These are phyloP conservation scores for Dimargaris cristalligena DNA, from an alignment of 192 early-diverging fungal genomes.

Conservation along the genomic window DNA sequence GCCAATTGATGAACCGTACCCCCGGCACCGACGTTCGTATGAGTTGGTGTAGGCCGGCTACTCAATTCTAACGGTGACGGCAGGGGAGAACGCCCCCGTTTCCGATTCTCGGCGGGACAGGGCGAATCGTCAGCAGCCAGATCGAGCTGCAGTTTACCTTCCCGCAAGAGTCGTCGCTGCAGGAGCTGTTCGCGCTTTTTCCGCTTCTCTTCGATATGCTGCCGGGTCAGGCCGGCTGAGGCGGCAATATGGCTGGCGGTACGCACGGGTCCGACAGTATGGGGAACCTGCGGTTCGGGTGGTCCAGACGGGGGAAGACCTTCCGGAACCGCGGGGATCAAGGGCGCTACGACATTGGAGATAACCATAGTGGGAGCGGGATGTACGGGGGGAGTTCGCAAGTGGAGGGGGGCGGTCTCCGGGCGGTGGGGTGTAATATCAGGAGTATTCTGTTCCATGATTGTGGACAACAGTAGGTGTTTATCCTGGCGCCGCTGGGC, in stretches of 20 bases:
- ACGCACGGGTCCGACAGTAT: not conserved
- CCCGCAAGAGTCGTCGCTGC: conserved; percentile 1
- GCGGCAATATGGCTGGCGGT: not conserved
- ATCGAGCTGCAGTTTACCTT: not conserved
- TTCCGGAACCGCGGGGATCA: not conserved
- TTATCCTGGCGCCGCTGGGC: no score
- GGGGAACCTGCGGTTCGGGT: not conserved
- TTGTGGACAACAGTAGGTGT: no score
- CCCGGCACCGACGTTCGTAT: not conserved
- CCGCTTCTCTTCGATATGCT: conserved; percentile 11
- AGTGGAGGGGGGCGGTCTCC: not conserved
- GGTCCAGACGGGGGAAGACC: not conserved
- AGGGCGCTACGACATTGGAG: not conserved
- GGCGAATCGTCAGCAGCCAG: not conserved
- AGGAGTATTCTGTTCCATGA: not conserved
- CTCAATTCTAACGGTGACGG: not conserved
- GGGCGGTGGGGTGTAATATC: not conserved
- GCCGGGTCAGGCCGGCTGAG: not conserved
- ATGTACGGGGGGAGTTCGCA: not conserved
- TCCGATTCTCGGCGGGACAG: not conserved
- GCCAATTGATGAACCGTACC: not conserved
- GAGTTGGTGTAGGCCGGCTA: not conserved
- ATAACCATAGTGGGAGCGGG: not conserved
- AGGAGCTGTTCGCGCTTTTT: conserved; percentile 2
- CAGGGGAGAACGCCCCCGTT: not conserved